Conservation (phyloP, 2,329 filamentous ascomycete genomes). For the Colletotrichum siamense region DNA sequence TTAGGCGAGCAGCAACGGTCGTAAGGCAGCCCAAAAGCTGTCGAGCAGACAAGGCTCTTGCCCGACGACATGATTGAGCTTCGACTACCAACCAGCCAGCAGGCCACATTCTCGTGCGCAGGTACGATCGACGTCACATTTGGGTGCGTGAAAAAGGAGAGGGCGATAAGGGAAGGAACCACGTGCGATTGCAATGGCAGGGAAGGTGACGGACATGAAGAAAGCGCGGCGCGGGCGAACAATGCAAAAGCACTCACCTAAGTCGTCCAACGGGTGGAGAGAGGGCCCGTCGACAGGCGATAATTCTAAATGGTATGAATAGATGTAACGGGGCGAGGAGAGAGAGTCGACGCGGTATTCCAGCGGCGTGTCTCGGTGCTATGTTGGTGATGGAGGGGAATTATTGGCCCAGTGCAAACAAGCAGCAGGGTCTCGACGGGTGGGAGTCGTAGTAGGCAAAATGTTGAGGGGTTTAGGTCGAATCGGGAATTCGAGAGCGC, state of each 20-base stretch:
- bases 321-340: neutral
- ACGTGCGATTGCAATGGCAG: neutral
- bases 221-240: neutral
- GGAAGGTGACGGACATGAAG: neutral
- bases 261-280: neutral
- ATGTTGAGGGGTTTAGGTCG: neutral
- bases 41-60: neutral
- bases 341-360: neutral
- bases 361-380: neutral
- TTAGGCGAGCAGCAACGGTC: neutral
- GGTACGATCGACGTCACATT: constrained; percentile 8
- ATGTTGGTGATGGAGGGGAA: neutral
- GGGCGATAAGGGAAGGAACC: neutral
- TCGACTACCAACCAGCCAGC: neutral
- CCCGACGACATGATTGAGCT: neutral
- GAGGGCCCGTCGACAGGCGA: neutral
- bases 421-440: neutral
- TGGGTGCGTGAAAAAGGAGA: neutral
- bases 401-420: neutral
- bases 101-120: neutral
- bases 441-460: neutral
- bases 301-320: neutral
- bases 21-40: too few species aligned
- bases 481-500: neutral
- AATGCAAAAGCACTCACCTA: constrained; percentile 5